These are phyloP conservation scores for Phanerochaete carnosa DNA, from an alignment of 768 basidiomycete genomes.

Conservation along the genomic window DNA sequence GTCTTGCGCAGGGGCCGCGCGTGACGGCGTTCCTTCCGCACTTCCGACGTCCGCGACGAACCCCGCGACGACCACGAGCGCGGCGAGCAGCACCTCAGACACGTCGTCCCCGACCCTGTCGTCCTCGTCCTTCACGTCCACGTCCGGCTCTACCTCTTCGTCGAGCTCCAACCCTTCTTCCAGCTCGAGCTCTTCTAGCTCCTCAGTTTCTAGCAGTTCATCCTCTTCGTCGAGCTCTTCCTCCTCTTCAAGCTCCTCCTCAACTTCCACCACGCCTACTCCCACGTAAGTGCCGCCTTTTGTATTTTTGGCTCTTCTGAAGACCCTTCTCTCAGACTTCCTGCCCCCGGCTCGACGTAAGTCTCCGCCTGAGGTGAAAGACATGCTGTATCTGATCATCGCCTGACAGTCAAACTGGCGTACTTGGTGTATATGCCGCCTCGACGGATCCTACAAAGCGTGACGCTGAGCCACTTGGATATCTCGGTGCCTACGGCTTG, in stretches of 20 bases:
- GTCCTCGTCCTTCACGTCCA: not conserved
- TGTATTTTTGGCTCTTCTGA: not conserved
- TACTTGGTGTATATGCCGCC: slow-evolving; percentile 10
- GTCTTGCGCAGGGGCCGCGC: not conserved
- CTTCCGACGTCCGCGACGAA: not conserved
- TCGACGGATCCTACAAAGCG: not conserved
- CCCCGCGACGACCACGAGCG: not conserved
- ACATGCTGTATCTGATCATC: not conserved
- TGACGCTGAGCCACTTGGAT: slow-evolving; percentile 9
- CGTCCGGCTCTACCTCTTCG: not conserved
- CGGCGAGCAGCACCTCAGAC: not conserved
- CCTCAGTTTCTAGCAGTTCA: not conserved
- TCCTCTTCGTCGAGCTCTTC: not conserved
- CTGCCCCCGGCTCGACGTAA: slow-evolving; percentile 16
- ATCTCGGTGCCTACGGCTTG: slow-evolving; percentile 15
- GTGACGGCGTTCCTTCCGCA: not conserved
- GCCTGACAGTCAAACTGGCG: slow-evolving; percentile 8
- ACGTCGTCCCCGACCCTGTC: not conserved
- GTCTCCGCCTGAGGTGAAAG: not conserved
- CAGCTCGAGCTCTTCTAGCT: not conserved
- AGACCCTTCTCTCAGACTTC: slow-evolving; percentile 2
- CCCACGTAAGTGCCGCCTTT: not conserved
- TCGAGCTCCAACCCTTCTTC: not conserved
- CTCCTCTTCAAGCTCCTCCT: not conserved
- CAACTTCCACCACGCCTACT: not conserved